Conservation (phyloP, 2,329 filamentous ascomycete species). For the Akanthomyces muscarius region DNA sequence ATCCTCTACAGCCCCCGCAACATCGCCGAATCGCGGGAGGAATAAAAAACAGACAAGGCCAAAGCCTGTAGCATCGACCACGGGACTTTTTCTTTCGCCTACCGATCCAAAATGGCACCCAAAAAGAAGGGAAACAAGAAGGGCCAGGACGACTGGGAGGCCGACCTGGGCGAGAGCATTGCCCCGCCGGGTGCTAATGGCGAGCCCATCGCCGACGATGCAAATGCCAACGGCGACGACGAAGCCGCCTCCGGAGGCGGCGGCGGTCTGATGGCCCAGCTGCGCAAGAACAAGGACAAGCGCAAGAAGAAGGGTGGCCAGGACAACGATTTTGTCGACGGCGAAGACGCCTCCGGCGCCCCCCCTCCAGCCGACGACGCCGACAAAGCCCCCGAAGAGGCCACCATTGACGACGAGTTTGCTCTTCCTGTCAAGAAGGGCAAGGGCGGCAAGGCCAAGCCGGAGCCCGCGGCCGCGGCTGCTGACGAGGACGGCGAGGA, state of each 20-base stretch:
- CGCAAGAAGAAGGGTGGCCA: slow-evolving; percentile 81
- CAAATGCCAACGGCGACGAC: slow-evolving; percentile 46
- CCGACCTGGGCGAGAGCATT: slow-evolving; percentile 77
- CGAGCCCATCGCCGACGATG: slow-evolving; percentile 38
- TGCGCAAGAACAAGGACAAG: slow-evolving; percentile 79
- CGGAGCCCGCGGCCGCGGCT: slow-evolving; percentile 40
- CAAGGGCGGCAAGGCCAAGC: slow-evolving; percentile 53
- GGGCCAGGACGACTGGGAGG: slow-evolving; percentile 88
- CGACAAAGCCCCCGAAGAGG: slow-evolving; percentile 75
- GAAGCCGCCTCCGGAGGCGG: slow-evolving; percentile 53
- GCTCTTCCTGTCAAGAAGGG: slow-evolving; percentile 73
- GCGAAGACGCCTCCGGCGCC: slow-evolving; percentile 48
- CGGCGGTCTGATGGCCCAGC: slow-evolving; percentile 72
- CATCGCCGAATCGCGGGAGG: slow-evolving; percentile 10
- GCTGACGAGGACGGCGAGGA: slow-evolving; percentile 51
- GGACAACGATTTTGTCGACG: slow-evolving; percentile 67
- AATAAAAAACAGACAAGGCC: neutral
- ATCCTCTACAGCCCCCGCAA: slow-evolving; percentile 10
- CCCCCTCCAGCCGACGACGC: slow-evolving; percentile 38
- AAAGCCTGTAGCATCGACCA: slow-evolving; percentile 1
- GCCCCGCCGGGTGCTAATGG: slow-evolving; percentile 55
- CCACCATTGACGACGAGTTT: slow-evolving; percentile 80
- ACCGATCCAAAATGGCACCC: slow-evolving; percentile 66
- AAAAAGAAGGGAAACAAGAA: slow-evolving; percentile 91
- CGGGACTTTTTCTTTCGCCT: neutral